Evolutionary conservation across 257 asterid genomes (phyloP).

Genomic region (Gynochthodes officinalis): DNA sequence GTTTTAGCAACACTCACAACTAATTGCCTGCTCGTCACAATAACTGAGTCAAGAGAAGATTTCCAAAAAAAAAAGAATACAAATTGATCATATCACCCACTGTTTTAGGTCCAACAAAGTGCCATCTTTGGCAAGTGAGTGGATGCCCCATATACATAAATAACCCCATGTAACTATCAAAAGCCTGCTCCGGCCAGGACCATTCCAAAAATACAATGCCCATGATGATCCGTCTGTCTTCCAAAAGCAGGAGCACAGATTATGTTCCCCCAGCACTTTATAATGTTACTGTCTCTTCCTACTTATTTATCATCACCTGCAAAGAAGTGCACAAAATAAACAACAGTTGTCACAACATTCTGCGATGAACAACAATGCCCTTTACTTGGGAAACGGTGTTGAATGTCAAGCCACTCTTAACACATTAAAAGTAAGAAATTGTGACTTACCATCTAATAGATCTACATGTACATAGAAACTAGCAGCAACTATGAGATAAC

Average conservation of each 20-base stretch:
- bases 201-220: neutral
- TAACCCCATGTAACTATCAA: neutral
- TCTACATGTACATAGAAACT: conserved; percentile 50
- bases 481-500: conserved; percentile 64
- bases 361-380: too few species aligned
- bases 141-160: neutral
- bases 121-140: neutral
- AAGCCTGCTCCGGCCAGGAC: neutral
- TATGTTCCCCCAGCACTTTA: neutral
- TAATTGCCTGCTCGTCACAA: conserved; percentile 5
- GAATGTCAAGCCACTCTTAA: neutral
- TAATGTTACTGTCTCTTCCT: neutral
- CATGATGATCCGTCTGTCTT: neutral
- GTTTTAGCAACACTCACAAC: neutral
- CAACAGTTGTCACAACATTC: conserved; percentile 4
- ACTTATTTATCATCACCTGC: conserved; percentile 41
- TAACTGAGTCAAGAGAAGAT: conserved; percentile 1
- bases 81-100: neutral
- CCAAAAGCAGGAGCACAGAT: neutral
- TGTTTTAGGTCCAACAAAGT: neutral
- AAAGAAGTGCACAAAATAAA: too few species aligned
- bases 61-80: neutral
- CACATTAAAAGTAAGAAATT: neutral
- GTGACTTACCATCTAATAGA: conserved; percentile 51
- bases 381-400: neutral